A percentile compares a stretch with the other conserved stretches of the same genome.
These are phyloP conservation scores for Thraustotheca clavata DNA, from an alignment of 352 stramenopile genomes.

Conservation along the genomic window DNA sequence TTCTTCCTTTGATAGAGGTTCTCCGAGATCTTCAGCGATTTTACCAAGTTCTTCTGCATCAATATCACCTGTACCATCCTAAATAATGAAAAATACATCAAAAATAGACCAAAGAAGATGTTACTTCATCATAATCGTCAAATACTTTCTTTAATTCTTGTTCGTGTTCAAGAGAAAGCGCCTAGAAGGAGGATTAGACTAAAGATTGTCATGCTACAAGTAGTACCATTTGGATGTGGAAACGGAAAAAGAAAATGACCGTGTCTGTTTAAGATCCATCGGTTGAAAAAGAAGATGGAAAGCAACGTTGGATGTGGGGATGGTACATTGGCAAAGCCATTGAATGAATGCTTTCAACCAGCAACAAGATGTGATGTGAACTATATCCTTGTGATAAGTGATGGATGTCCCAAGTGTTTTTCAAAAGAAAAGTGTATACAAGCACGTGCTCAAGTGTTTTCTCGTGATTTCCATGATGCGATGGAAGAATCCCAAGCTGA, in stretches of 20 bases:
- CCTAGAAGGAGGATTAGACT: too few relatives aligned
- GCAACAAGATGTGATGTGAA: too few relatives aligned
- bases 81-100: neutral
- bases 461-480: too few relatives aligned
- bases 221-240: too few relatives aligned
- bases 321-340: neutral
- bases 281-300: neutral
- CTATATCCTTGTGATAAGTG: too few relatives aligned
- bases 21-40: conserved; percentile 63
- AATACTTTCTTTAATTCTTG: conserved; percentile 66
- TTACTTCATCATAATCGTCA: conserved; percentile 66
- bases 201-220: too few relatives aligned
- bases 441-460: too few relatives aligned
- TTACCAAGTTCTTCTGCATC: conserved; percentile 64
- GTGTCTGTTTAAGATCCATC: neutral
- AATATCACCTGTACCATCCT: conserved; percentile 63
- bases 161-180: conserved; percentile 58
- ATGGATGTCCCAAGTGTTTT: too few relatives aligned
- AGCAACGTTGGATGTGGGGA: neutral
- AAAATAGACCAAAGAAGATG: neutral
- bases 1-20: conserved; percentile 63
- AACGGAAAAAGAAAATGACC: too few relatives aligned
- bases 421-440: too few relatives aligned
- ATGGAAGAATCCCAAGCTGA: too few relatives aligned
- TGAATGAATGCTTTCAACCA: neutral